Evolutionary conservation across 495 filamentous ascomycete genomes (phyloP).

Genomic region (Penicillium nucicola): DNA sequence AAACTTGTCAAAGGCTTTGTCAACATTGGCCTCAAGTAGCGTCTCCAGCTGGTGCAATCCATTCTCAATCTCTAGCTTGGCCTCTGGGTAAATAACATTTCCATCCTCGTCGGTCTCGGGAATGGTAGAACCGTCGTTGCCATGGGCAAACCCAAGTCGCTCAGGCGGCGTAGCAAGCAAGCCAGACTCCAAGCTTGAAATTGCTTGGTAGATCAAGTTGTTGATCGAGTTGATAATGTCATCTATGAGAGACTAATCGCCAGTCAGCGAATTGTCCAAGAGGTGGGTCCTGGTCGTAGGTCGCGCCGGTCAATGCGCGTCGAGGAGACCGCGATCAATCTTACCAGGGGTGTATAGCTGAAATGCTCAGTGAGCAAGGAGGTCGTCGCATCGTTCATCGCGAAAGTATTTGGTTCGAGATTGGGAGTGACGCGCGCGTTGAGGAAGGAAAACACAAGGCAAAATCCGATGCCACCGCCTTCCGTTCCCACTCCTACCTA

Average conservation of each 20-base stretch:
- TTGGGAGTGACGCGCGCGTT: conserved; percentile 17
- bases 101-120: conserved; percentile 54
- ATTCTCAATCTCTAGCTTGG: conserved; percentile 78
- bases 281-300: conserved; percentile 6
- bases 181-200: conserved; percentile 77
- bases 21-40: conserved; percentile 76
- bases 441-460: conserved; percentile 18
- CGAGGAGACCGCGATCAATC: conserved; percentile 22
- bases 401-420: conserved; percentile 4
- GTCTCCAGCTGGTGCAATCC: conserved; percentile 93
- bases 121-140: conserved; percentile 41
- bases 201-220: conserved; percentile 78
- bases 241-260: conserved; percentile 77
- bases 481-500: neutral
- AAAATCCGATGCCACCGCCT: conserved; percentile 19
- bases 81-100: conserved; percentile 52
- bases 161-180: conserved; percentile 68
- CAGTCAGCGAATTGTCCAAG: conserved; percentile 20
- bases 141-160: conserved; percentile 67
- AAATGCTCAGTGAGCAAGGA: conserved; percentile 94
- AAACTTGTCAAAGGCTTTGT: conserved; percentile 75
- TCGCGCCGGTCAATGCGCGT: neutral
- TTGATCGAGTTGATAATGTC: conserved; percentile 97
- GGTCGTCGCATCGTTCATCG: conserved; percentile 51
- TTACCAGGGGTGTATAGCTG: conserved; percentile 86